These are phyloP conservation scores for Backusella tuberculispora DNA, from an alignment of 192 early-diverging fungal genomes.

Conservation along the genomic window DNA sequence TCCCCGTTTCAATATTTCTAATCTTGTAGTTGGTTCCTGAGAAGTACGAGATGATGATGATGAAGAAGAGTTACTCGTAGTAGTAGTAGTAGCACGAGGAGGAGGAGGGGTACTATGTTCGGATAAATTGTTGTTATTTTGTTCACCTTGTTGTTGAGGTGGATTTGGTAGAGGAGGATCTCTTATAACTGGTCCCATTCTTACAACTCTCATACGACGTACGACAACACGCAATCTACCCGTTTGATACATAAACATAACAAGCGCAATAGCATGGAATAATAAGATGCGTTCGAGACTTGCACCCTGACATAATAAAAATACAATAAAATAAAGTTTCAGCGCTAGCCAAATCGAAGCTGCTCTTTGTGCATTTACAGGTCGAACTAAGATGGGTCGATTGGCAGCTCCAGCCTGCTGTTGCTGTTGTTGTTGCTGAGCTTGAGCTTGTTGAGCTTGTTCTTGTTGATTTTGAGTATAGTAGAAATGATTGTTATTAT, in stretches of 20 bases:
- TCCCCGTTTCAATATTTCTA: conserved; percentile 26
- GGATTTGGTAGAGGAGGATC: neutral
- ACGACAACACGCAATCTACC: conserved; percentile 54
- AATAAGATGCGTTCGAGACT: conserved; percentile 59
- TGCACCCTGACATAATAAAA: conserved; percentile 65
- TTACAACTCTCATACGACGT: conserved; percentile 26
- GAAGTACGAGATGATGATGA: no score
- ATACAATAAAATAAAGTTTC: conserved; percentile 64
- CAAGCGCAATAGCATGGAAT: conserved; percentile 56
- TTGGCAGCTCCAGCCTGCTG: neutral
- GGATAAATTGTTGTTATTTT: neutral
- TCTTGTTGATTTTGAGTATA: neutral
- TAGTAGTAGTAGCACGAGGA: no score
- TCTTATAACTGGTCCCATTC: neutral
- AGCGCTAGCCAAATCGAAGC: conserved; percentile 60
- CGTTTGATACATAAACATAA: conserved; percentile 65
- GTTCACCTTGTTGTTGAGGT: conserved; percentile 2
- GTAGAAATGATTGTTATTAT: neutral
- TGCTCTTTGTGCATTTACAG: conserved; percentile 26
- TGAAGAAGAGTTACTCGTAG: no score
- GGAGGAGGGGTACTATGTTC: neutral
- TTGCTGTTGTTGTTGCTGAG: neutral
- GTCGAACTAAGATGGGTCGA: neutral
- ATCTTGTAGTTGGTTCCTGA: conserved; percentile 13
- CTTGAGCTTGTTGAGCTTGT: neutral